These are phyloP conservation scores for Pelargonium australe DNA, from an alignment of 441 rosid species.

Conservation along the genomic window DNA sequence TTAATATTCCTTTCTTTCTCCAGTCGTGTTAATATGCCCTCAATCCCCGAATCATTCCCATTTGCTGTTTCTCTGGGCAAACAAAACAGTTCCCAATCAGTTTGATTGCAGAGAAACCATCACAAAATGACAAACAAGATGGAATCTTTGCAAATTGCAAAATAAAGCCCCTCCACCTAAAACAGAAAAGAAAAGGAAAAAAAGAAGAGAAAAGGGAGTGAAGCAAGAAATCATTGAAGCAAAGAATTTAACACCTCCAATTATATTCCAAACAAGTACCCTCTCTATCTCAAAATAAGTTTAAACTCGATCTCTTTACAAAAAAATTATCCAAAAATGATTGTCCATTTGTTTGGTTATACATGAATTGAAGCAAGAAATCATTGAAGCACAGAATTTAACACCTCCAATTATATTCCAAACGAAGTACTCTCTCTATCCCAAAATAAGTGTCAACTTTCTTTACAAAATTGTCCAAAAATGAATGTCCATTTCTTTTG, in stretches of 20 bases:
- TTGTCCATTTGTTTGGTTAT: too few species aligned
- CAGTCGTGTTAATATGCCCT: conserved; percentile 67
- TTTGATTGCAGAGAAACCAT: background rate
- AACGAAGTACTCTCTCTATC: background rate
- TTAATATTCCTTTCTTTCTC: conserved; percentile 71
- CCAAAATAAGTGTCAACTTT: too few species aligned
- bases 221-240: background rate
- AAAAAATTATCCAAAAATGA: too few species aligned
- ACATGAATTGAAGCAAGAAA: background rate
- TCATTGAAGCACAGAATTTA: background rate
- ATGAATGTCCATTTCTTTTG: too few species aligned
- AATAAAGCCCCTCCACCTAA: background rate
- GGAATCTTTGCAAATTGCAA: background rate
- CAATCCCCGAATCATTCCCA: conserved; percentile 54
- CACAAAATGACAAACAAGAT: conserved; percentile 8
- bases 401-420: conserved; percentile 2
- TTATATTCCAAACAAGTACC: background rate
- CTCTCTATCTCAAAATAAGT: too few species aligned
- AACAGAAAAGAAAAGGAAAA: background rate
- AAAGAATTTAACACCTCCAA: background rate
- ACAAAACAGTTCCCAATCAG: conserved; percentile 10
- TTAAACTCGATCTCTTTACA: too few species aligned
- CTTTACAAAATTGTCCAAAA: too few species aligned
- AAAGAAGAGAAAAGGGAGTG: background rate
- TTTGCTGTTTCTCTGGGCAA: conserved; percentile 42